Percentiles rank a stretch among this genome's conserved stretches.
Evolutionary conservation across 2,329 filamentous ascomycete species (phyloP).

Genomic region (Cladosporium austrohemisphaericum): DNA sequence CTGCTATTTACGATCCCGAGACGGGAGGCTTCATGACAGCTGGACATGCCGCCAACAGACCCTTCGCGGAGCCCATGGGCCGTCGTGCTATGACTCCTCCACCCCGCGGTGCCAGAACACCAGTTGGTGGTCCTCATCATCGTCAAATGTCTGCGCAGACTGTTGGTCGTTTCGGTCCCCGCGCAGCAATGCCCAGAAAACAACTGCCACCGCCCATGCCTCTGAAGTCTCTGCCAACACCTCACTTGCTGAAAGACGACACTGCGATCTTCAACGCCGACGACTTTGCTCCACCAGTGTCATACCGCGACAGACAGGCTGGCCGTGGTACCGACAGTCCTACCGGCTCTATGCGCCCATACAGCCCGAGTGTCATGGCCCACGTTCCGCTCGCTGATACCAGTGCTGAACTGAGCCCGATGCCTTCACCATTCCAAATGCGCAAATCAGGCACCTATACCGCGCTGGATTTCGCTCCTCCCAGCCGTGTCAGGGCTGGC

Average conservation of each 20-base stretch:
- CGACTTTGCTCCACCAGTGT: constrained; percentile 79
- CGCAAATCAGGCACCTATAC: constrained; percentile 78
- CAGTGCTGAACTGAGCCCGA: constrained; percentile 78
- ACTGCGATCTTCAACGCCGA: constrained; percentile 63
- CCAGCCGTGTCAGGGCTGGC: constrained; percentile 62
- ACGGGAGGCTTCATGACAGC: constrained; percentile 52
- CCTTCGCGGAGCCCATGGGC: constrained; percentile 78
- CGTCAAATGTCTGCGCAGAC: constrained; percentile 45
- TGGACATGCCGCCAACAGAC: constrained; percentile 38
- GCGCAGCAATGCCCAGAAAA: constrained; percentile 46
- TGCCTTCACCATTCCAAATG: constrained; percentile 83
- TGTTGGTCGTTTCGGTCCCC: constrained; percentile 20
- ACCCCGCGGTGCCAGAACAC: constrained; percentile 60
- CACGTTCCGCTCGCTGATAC: constrained; percentile 77
- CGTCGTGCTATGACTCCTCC: constrained; percentile 96
- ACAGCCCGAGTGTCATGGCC: constrained; percentile 66
- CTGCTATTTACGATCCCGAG: constrained; percentile 53
- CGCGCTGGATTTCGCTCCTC: constrained; percentile 74
- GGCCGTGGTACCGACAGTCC: constrained; percentile 62
- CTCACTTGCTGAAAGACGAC: constrained; percentile 78
- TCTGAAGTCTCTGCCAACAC: constrained; percentile 76
- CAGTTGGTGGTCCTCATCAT: constrained; percentile 39
- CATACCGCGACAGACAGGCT: constrained; percentile 59
- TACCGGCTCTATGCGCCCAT: constrained; percentile 59
- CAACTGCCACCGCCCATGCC: constrained; percentile 68